Evolutionary conservation across 2,329 filamentous ascomycete species (phyloP).

Genomic region (Trichoderma koningiopsis): DNA sequence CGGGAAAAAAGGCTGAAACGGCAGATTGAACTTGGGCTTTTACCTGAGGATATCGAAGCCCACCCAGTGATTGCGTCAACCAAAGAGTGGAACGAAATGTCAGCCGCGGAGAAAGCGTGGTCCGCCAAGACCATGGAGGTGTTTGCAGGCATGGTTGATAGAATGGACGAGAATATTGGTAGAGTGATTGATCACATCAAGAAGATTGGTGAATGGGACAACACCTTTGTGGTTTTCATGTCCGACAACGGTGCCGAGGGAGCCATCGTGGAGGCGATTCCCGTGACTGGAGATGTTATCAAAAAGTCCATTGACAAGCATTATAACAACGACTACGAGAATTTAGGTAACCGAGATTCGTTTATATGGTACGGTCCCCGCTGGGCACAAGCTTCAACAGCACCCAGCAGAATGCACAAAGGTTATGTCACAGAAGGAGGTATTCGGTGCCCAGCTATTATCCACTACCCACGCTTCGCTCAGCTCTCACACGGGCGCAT

Average conservation of each 20-base stretch:
- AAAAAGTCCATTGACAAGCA: slow-evolving; percentile 56
- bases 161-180: slow-evolving; percentile 62
- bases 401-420: slow-evolving; percentile 42
- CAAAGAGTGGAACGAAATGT: slow-evolving; percentile 51
- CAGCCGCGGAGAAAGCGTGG: slow-evolving; percentile 48
- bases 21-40: slow-evolving; percentile 60
- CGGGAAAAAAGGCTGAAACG: slow-evolving; percentile 54
- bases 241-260: slow-evolving; percentile 65
- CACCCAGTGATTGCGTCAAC: slow-evolving; percentile 52
- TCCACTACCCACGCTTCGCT: slow-evolving; percentile 9
- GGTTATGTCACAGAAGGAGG: slow-evolving; percentile 51
- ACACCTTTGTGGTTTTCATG: slow-evolving; percentile 58
- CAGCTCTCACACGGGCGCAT: background rate
- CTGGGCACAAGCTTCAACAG: slow-evolving; percentile 51
- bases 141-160: slow-evolving; percentile 65
- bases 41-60: slow-evolving; percentile 52
- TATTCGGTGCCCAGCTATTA: slow-evolving; percentile 33
- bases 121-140: slow-evolving; percentile 61
- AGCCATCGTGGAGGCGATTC: slow-evolving; percentile 56
- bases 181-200: slow-evolving; percentile 59
- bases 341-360: slow-evolving; percentile 56
- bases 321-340: slow-evolving; percentile 54
- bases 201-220: slow-evolving; percentile 59
- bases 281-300: slow-evolving; percentile 40
- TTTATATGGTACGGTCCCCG: slow-evolving; percentile 63